Evolutionary conservation across 768 basidiomycete genomes (phyloP).

Genomic region (Mycena crocata): DNA sequence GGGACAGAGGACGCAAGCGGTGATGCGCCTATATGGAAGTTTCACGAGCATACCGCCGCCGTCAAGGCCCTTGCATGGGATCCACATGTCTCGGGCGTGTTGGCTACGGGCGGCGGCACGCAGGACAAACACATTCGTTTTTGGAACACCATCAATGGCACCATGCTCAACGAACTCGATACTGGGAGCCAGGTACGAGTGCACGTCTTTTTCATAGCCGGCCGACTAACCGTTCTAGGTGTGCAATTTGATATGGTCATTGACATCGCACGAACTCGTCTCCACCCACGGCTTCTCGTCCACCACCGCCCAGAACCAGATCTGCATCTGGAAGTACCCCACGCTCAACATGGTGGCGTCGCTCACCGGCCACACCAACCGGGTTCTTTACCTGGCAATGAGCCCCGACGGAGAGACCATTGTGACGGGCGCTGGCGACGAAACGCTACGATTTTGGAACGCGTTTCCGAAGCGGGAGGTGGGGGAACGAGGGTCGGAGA

Average conservation of each 20-base stretch:
- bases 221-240: conserved; percentile 64
- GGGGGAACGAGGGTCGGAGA: conserved; percentile 52
- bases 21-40: conserved; percentile 88
- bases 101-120: conserved; percentile 98
- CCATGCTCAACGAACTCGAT: conserved; percentile 87
- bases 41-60: conserved; percentile 96
- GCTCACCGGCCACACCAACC: conserved; percentile 93
- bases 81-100: conserved; percentile 89
- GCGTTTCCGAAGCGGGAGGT: conserved; percentile 87
- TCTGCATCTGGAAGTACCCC: conserved; percentile 96
- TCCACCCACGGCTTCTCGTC: conserved; percentile 98
- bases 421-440: conserved; percentile 97
- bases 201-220: background rate
- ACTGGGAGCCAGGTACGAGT: conserved; percentile 92
- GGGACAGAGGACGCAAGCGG: conserved; percentile 50
- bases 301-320: conserved; percentile 94
- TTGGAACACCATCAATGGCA: conserved; percentile 93
- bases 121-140: conserved; percentile 98
- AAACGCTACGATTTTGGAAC: conserved; percentile 97
- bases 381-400: conserved; percentile 97
- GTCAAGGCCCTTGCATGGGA: conserved; percentile 99
- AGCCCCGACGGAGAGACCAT: conserved; percentile 98
- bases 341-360: conserved; percentile 94
- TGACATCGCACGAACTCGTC: conserved; percentile 96
- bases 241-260: conserved; percentile 96